Conservation (phyloP, 345 rosid genomes). For the Bruguiera sexangula region DNA sequence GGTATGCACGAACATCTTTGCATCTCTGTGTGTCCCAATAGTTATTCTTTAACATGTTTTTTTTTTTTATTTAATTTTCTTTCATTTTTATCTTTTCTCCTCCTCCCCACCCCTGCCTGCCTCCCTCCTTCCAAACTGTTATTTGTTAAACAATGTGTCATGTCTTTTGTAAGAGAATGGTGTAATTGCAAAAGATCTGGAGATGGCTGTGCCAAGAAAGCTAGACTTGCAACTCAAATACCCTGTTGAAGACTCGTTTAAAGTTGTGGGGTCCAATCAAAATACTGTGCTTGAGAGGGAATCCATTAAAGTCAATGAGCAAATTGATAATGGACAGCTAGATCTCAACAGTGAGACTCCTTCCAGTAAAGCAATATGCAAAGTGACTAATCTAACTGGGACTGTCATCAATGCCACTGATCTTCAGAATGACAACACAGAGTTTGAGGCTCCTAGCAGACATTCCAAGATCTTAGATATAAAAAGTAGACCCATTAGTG, state of each 20-base stretch:
- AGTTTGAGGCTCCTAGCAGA: constrained; percentile 31
- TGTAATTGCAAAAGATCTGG: constrained; percentile 38
- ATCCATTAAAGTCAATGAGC: constrained; percentile 21
- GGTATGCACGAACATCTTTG: constrained; percentile 24
- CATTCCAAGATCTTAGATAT: constrained; percentile 32
- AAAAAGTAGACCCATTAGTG: constrained; percentile 26
- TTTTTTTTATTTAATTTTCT: constrained; percentile 3
- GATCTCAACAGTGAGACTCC: constrained; percentile 36
- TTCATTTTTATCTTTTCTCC: neutral
- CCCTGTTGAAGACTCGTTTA: constrained; percentile 33
- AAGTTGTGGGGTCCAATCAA: constrained; percentile 25
- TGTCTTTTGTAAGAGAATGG: constrained; percentile 35
- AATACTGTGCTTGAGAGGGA: constrained; percentile 33
- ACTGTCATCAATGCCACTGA: constrained; percentile 19
- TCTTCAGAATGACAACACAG: constrained; percentile 26
- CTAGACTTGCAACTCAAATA: constrained; percentile 36
- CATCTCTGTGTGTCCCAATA: constrained; percentile 3
- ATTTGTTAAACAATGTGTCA: neutral
- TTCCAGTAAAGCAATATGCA: constrained; percentile 25
- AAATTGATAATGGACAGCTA: constrained; percentile 30
- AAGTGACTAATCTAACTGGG: constrained; percentile 24
- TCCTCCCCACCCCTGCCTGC: neutral
- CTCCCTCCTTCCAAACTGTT: neutral
- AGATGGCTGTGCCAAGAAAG: constrained; percentile 32
- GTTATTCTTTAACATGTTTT: neutral